phyloP scores from a whole-genome alignment of 441 rosid species.

The Kokia cookei region DNA sequence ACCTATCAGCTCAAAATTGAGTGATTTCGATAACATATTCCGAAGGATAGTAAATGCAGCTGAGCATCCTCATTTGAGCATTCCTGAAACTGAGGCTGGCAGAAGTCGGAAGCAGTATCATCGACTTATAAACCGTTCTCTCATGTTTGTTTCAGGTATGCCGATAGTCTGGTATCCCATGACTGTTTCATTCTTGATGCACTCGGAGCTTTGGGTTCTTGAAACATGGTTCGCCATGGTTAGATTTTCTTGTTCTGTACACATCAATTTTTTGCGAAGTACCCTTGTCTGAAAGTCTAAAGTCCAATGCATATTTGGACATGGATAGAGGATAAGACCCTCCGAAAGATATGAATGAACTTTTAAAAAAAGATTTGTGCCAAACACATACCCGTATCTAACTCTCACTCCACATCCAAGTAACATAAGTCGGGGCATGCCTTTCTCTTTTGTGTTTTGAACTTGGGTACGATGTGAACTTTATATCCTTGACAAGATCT shows the following conservation, averaged over 20 bases:
- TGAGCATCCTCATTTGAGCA: conserved; percentile 89
- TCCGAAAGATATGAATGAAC: not conserved
- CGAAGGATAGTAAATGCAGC: conserved; percentile 79
- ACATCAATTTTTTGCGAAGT: not conserved
- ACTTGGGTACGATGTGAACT: not conserved
- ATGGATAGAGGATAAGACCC: not conserved
- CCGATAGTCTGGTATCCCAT: not conserved
- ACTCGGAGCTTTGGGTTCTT: not conserved
- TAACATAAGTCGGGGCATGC: not conserved
- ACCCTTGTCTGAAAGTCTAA: not conserved
- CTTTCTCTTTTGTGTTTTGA: not conserved
- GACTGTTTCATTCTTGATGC: not conserved
- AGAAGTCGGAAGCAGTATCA: conserved; percentile 87
- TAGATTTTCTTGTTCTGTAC: not conserved
- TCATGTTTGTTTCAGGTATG: conserved; percentile 87
- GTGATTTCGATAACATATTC: conserved; percentile 76
- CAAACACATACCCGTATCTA: not conserved
- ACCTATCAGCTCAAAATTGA: conserved; percentile 77
- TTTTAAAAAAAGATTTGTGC: not conserved
- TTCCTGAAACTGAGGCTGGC: conserved; percentile 98
- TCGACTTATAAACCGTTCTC: conserved; percentile 85
- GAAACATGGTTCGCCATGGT: not conserved
- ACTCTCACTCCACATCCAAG: not conserved
- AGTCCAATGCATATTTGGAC: not conserved
- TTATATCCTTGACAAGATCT: not conserved